Evolutionary conservation across 306 rosid species (phyloP), one percentile per base, ranked within the genome.

Genomic region (Castanea mollissima): DNA sequence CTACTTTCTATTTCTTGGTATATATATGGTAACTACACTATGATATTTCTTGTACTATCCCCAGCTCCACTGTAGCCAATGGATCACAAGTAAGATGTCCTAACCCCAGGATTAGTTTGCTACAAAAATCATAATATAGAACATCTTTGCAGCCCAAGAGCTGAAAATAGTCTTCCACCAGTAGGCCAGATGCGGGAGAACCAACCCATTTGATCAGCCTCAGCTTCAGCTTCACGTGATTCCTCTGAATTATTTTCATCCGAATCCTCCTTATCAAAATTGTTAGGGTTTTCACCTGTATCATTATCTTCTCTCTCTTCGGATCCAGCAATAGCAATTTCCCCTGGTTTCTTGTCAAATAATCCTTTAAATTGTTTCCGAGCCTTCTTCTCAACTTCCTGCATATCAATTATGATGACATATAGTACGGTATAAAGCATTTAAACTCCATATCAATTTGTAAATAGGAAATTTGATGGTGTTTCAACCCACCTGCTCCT

Each of bases 291-390:
- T 75, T 88, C 87, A 46, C 87, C 81, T 20, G 83, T 68, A 46
- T 69, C 80, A 78, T 80, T 81, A 68, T 76, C 88, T 34, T 38
- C 44, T 38, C 35, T 80, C 52, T 83, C 89, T 57, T 82, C 86
- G 1, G 76, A 77, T 44, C 87, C 87, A 59, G 32, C 96, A 49
- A 89, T 92, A 1, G 98, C 78, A 49, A 95, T 95, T 85, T 95
- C 97, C 74, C 98, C 98, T 3, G 99, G 99, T 78, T 89, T 95
- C 87, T 93, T 95, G 88, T 93, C 98, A 54, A 95, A 95, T 52
- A 93, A 92, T 73, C 99, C 99, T 86, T 90, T 93, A 74, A 95
- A 93, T 75, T 95, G 97, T 84, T 86, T 95, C 84, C 94, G 85
- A 69, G 85, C 96, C 81, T 86, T 90, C 83, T 73, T 89, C 87